Percentiles rank a stretch among this genome's conserved stretches.
phyloP scores from a whole-genome alignment of 2,329 filamentous ascomycete genomes.

The Fusarium sp. region DNA sequence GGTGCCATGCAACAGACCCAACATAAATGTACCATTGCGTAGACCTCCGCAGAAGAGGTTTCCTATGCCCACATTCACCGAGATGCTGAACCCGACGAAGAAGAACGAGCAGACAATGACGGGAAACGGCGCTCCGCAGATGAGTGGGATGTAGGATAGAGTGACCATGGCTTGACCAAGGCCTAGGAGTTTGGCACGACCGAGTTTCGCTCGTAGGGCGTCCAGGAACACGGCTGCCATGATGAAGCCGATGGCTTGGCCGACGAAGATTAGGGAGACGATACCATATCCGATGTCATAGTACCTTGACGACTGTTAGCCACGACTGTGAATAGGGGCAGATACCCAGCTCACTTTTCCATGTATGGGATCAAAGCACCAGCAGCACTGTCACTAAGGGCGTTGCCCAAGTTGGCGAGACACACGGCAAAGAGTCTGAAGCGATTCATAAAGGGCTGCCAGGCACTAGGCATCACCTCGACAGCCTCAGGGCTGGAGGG shows the following conservation, averaged over 20 bases:
- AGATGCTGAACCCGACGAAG: constrained; percentile 70
- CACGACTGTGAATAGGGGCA: too few relatives aligned
- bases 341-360: constrained; percentile 62
- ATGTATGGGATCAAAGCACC: constrained; percentile 87
- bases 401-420: constrained; percentile 75
- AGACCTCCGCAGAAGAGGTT: constrained; percentile 71
- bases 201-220: constrained; percentile 69
- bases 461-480: constrained; percentile 67
- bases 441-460: constrained; percentile 74
- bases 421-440: constrained; percentile 75
- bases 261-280: constrained; percentile 85
- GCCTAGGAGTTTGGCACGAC: constrained; percentile 73
- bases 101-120: constrained; percentile 77
- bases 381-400: constrained; percentile 79
- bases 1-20: constrained; percentile 74
- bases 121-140: constrained; percentile 77
- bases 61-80: constrained; percentile 66
- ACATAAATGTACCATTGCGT: constrained; percentile 63
- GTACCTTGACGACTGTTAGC: constrained; percentile 54
- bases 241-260: constrained; percentile 82
- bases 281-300: constrained; percentile 82
- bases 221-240: constrained; percentile 78
- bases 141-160: constrained; percentile 73
- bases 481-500: constrained; percentile 61
- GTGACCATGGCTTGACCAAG: constrained; percentile 68